Conservation (phyloP, 23 red algal species). For the Gracilaria gracilis region DNA sequence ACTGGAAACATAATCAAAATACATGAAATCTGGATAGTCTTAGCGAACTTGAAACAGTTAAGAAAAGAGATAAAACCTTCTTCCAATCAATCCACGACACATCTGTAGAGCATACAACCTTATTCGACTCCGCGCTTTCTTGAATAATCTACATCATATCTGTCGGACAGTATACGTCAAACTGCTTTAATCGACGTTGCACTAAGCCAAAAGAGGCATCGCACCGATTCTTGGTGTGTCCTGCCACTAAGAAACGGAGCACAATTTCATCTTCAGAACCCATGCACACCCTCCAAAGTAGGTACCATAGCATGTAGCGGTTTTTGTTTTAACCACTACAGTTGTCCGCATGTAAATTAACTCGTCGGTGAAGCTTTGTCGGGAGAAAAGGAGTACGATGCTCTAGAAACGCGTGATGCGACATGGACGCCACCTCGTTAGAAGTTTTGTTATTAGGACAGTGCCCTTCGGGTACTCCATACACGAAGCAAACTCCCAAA, state of each 20-base stretch:
- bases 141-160: constrained; percentile 41
- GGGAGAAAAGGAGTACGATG: not conserved
- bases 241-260: constrained; percentile 7
- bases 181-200: constrained; percentile 16
- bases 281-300: constrained; percentile 7
- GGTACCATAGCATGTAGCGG: constrained; percentile 27
- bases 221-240: not conserved
- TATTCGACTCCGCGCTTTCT: not conserved
- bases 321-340: constrained; percentile 49
- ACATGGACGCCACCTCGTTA: constrained; percentile 24
- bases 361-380: too few species aligned
- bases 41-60: not conserved
- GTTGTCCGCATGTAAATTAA: constrained; percentile 18
- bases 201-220: constrained; percentile 39
- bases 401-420: not conserved
- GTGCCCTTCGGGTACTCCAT: constrained; percentile 39
- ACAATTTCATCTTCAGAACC: constrained; percentile 17
- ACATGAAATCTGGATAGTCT: too few species aligned
- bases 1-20: too few species aligned
- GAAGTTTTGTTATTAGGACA: constrained; percentile 42
- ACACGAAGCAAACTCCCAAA: not conserved
- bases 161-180: not conserved
- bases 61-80: not conserved
- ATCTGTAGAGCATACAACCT: not conserved
- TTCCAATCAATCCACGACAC: too few species aligned